These are phyloP conservation scores for Trichoderma gracile DNA, from an alignment of 2,329 filamentous ascomycete species.

Conservation along the genomic window DNA sequence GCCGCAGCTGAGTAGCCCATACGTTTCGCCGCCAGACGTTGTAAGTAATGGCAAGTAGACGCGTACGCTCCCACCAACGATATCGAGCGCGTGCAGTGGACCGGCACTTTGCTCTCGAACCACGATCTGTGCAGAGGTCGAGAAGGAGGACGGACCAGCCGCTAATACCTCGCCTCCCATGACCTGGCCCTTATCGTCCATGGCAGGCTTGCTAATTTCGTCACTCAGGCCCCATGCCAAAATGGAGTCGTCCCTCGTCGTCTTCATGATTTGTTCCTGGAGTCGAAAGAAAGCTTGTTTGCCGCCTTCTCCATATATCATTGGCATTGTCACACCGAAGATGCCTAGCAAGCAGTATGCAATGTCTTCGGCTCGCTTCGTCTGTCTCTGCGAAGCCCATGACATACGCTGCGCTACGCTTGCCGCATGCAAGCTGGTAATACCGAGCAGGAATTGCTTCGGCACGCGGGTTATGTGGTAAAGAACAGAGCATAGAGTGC, in stretches of 20 bases:
- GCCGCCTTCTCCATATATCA: slow-evolving; percentile 30
- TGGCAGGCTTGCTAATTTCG: background rate
- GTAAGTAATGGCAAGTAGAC: background rate
- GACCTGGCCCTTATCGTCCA: background rate
- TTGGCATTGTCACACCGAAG: slow-evolving; percentile 28
- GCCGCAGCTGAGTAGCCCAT: slow-evolving; percentile 24
- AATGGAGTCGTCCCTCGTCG: slow-evolving; percentile 29
- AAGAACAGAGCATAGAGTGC: slow-evolving; percentile 28
- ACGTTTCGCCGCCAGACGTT: background rate
- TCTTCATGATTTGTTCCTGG: slow-evolving; percentile 29
- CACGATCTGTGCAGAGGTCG: slow-evolving; percentile 21
- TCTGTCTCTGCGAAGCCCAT: slow-evolving; percentile 28
- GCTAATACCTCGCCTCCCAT: background rate
- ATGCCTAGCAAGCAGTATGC: slow-evolving; percentile 31
- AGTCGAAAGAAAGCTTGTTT: slow-evolving; percentile 27
- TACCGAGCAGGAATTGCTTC: slow-evolving; percentile 18
- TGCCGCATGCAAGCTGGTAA: slow-evolving; percentile 5
- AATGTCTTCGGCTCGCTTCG: slow-evolving; percentile 28
- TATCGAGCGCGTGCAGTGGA: slow-evolving; percentile 11
- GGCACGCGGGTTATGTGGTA: slow-evolving; percentile 36
- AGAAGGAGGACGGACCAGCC: slow-evolving; percentile 16
- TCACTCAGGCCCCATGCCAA: slow-evolving; percentile 26
- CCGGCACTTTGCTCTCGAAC: background rate
- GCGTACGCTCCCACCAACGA: slow-evolving; percentile 23
- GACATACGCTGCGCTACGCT: slow-evolving; percentile 32